Evolutionary conservation across 306 rosid species (phyloP), one percentile per base, ranked within the genome.

Genomic region (Rosa rugosa): DNA sequence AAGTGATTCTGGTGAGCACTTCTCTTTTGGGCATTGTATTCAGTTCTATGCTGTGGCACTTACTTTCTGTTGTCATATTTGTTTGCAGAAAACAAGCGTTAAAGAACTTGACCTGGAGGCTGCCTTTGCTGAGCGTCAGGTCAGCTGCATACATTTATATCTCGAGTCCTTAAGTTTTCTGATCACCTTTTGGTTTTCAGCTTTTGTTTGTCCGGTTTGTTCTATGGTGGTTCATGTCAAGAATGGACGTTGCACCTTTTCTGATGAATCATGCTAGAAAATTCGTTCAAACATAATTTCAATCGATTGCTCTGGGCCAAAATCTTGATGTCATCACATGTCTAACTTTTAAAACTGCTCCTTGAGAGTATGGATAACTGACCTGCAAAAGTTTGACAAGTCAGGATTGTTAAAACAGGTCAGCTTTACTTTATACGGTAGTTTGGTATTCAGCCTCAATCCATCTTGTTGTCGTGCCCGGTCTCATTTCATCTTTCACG

Each of bases 61-160:
- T 75, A 80, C 81, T 49, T 75, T 72, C 68, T 80, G 44, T 81
- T 71, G 77, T 75, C 73, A 85, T 79, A 40, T 77, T 80, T 70
- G 41, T 50, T 69, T 78, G 77, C 90, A 94, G 98, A 94, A 94
- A 89, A 87, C 91, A 69, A 92, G 97, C 73, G 85, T 92, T 65
- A 90, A 89, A 87, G 98, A 94, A 80, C 98, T 94, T 59, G 92
- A 94, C 83, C 84, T 94, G 79, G 97, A 88, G 87, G 86, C 93
- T 47, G 94, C 98, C 72, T 73, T 88, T 74, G 88, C 92, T 41
- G 98, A 94, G 90, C 97, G 93, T 69, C 62, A 94, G 92, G 98
- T 94, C 49, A 81, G 90, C 79, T 77, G 69, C 80, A 53, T 71
- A 59, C 72, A 46, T 51, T 14, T 18, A 71, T 31, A 44, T 70